Conservation (phyloP, 1,139 yeast species). For the Pneumocystis canis region DNA sequence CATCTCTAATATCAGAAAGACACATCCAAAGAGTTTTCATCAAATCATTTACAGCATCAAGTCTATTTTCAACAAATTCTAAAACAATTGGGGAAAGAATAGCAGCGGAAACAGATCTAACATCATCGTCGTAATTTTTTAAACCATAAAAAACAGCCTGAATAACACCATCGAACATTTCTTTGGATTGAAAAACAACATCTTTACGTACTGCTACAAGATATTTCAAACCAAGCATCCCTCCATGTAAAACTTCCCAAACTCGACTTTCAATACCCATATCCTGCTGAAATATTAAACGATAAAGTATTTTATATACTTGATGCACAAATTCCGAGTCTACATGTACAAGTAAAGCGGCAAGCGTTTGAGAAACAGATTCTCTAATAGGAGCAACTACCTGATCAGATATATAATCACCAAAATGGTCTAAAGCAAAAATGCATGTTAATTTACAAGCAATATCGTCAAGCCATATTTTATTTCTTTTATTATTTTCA, state of each 20-base stretch:
- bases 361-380: constrained; percentile 87
- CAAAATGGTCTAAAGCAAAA: constrained; percentile 87
- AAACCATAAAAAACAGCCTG: constrained; percentile 80
- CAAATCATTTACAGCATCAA: constrained; percentile 46
- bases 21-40: constrained; percentile 80
- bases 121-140: constrained; percentile 75
- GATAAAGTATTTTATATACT: constrained; percentile 52
- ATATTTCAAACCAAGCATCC: constrained; percentile 83
- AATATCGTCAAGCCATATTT: constrained; percentile 67
- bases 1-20: constrained; percentile 71
- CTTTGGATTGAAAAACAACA: constrained; percentile 43
- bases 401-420: constrained; percentile 93
- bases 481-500: constrained; percentile 54
- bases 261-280: constrained; percentile 32
- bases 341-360: constrained; percentile 68
- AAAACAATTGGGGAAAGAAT: constrained; percentile 79
- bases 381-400: constrained; percentile 98
- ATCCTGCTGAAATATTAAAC: constrained; percentile 55
- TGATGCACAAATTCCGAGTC: constrained; percentile 38
- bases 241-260: constrained; percentile 99
- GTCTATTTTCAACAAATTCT: constrained; percentile 58
- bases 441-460: constrained; percentile 74
- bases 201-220: constrained; percentile 83
- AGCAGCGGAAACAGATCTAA: constrained; percentile 92
- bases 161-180: constrained; percentile 56